A percentile compares a stretch with the other conserved stretches of the same genome.
Conservation (phyloP, 345 rosid genomes). For the Garcia nutans region DNA sequence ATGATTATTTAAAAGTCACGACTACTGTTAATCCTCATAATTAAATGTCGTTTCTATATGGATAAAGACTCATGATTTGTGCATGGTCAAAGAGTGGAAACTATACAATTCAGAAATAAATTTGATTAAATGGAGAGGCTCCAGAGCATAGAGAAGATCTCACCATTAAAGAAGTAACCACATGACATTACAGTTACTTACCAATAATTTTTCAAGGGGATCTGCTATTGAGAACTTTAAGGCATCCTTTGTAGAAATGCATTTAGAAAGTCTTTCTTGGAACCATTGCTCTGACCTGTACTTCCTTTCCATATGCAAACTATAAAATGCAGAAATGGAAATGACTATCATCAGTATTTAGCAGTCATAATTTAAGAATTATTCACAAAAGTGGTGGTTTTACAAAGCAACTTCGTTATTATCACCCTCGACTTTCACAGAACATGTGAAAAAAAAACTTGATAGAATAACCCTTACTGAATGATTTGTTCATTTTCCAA, state of each 20-base stretch:
- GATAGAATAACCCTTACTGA: conserved; percentile 46
- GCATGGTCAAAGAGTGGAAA: neutral
- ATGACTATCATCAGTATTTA: neutral
- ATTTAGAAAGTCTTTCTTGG: conserved; percentile 38
- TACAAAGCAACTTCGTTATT: neutral
- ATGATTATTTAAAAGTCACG: no score
- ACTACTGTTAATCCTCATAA: neutral
- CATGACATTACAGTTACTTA: conserved; percentile 28
- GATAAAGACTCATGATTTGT: no score
- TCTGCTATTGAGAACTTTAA: conserved; percentile 52
- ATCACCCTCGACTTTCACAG: neutral
- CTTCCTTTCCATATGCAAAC: conserved; percentile 58
- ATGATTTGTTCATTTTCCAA: conserved; percentile 51
- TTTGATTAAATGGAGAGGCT: neutral
- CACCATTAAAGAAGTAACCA: no score
- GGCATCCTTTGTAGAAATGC: conserved; percentile 64
- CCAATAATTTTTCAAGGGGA: conserved; percentile 58
- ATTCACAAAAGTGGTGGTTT: neutral
- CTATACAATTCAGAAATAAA: no score
- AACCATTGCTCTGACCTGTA: conserved; percentile 60
- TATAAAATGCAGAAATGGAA: conserved; percentile 28
- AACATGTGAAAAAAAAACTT: neutral
- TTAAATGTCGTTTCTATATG: neutral
- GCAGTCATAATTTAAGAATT: neutral
- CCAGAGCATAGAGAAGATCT: neutral